Evolutionary conservation across 768 basidiomycete genomes (phyloP).

Genomic region (Tylopilus rubrobrunneus): DNA sequence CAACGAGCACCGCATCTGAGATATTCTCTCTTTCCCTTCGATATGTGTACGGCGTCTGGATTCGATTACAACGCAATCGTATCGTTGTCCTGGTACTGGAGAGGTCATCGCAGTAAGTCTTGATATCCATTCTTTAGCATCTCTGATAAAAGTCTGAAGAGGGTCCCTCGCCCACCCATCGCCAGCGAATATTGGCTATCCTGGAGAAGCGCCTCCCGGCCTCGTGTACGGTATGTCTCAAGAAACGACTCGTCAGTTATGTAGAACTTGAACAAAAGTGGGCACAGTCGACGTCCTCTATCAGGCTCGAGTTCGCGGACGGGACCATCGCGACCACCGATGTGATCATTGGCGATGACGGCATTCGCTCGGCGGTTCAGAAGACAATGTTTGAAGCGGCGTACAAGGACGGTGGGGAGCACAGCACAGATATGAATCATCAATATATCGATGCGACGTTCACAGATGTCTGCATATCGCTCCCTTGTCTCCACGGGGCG

Average conservation of each 20-base stretch:
- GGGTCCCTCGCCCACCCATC: conserved; percentile 14
- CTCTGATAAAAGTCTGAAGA: not conserved
- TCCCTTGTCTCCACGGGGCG: conserved; percentile 33
- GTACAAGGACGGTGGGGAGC: not conserved
- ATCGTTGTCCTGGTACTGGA: conserved; percentile 27
- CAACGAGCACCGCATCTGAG: no score
- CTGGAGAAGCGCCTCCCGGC: conserved; percentile 18
- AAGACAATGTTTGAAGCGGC: conserved; percentile 20
- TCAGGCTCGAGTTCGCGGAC: conserved; percentile 13
- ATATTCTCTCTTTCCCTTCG: no score
- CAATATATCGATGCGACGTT: conserved; percentile 31
- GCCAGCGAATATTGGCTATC: conserved; percentile 20
- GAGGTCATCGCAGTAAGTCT: conserved; percentile 18
- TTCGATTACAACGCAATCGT: no score
- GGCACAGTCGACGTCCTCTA: conserved; percentile 26
- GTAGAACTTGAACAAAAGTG: not conserved
- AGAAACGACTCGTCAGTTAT: conserved; percentile 22
- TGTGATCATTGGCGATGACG: conserved; percentile 45
- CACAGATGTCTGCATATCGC: conserved; percentile 37
- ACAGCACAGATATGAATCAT: not conserved
- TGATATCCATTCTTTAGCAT: not conserved
- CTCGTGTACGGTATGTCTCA: conserved; percentile 13
- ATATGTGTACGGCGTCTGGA: no score
- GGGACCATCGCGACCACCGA: conserved; percentile 30
- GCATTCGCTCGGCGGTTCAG: conserved; percentile 33